These are phyloP conservation scores for Xylaria castorea DNA, from an alignment of 495 filamentous ascomycete genomes.

Conservation along the genomic window DNA sequence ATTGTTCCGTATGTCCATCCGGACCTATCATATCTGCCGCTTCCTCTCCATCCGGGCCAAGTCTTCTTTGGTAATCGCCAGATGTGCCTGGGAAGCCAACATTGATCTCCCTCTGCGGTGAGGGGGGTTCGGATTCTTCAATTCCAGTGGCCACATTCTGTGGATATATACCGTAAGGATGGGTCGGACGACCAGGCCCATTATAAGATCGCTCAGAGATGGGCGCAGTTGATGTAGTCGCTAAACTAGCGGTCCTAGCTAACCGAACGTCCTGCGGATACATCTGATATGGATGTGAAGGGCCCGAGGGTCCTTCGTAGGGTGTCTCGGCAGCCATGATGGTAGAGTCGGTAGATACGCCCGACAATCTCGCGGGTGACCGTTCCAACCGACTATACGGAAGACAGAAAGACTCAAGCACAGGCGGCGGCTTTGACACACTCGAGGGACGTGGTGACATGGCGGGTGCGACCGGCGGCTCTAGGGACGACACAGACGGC, in stretches of 20 bases:
- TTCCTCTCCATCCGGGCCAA: conserved; percentile 84
- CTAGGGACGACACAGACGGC: conserved; percentile 32
- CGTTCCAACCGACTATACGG: conserved; percentile 48
- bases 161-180: conserved; percentile 84
- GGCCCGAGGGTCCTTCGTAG: conserved; percentile 68
- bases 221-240: conserved; percentile 64
- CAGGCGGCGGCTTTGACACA: conserved; percentile 52
- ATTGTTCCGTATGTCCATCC: conserved; percentile 86
- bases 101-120: conserved; percentile 57
- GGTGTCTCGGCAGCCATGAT: conserved; percentile 63
- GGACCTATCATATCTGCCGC: conserved; percentile 85
- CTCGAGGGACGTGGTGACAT: conserved; percentile 52
- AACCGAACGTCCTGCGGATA: conserved; percentile 76
- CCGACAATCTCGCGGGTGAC: conserved; percentile 39
- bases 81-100: conserved; percentile 75
- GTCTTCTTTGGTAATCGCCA: conserved; percentile 69
- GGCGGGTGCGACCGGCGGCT: conserved; percentile 27
- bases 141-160: conserved; percentile 64
- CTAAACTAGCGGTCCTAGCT: conserved; percentile 68
- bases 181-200: conserved; percentile 72
- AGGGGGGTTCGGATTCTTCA: conserved; percentile 19
- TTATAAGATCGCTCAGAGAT: conserved; percentile 65
- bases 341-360: conserved; percentile 47
- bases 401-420: conserved; percentile 49
- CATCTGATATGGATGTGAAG: conserved; percentile 87